Percentiles rank a stretch among this genome's conserved stretches.
Evolutionary conservation across 2,329 filamentous ascomycete genomes (phyloP).

Genomic region (Podosphaera leucotricha): DNA sequence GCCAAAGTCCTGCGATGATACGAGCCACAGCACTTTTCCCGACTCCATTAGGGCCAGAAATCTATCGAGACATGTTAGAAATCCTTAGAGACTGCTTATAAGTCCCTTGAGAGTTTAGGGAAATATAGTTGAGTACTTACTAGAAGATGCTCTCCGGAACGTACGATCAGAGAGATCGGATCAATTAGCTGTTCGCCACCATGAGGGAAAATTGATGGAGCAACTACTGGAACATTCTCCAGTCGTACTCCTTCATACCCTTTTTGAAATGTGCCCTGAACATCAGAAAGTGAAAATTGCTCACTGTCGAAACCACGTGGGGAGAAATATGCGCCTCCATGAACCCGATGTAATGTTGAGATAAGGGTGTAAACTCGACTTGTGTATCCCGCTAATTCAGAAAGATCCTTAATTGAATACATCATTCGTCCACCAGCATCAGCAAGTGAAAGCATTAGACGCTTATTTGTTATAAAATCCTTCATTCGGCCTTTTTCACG

Average conservation of each 20-base stretch:
- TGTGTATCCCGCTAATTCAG: constrained; percentile 86
- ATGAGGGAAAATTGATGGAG: constrained; percentile 66
- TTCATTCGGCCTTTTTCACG: too few relatives aligned
- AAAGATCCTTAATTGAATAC: constrained; percentile 96
- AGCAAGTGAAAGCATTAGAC: constrained; percentile 77
- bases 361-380: too few relatives aligned
- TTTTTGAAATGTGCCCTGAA: constrained; percentile 81
- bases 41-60: constrained; percentile 91
- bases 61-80: too few relatives aligned
- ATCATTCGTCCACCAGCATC: constrained; percentile 90
- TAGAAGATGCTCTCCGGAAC: constrained; percentile 74
- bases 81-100: too few relatives aligned
- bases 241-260: constrained; percentile 87
- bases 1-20: constrained; percentile 90
- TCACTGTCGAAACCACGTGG: constrained; percentile 71
- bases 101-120: too few relatives aligned
- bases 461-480: constrained; percentile 78
- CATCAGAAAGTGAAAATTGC: constrained; percentile 69
- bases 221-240: constrained; percentile 81
- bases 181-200: constrained; percentile 84
- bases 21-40: constrained; percentile 92
- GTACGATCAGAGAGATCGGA: constrained; percentile 69
- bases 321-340: too few relatives aligned
- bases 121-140: too few relatives aligned
- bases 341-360: too few relatives aligned